These are phyloP conservation scores for Wickerhamiella sergipiensis DNA, from an alignment of 805 yeast species.

Conservation along the genomic window DNA sequence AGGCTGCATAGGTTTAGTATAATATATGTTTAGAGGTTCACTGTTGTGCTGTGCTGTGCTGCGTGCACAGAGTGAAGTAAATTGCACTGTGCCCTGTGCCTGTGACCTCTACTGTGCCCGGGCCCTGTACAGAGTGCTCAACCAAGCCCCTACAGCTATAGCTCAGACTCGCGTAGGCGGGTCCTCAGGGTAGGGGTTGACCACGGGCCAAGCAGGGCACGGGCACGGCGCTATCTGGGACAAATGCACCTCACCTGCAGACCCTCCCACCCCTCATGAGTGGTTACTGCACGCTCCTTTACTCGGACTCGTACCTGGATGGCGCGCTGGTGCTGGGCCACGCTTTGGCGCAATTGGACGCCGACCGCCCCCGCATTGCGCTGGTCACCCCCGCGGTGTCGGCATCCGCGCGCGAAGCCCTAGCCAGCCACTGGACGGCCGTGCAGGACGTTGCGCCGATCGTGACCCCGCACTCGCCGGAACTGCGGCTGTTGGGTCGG, in stretches of 20 bases:
- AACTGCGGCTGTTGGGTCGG: slow-evolving; percentile 28
- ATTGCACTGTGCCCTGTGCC: too few relatives aligned
- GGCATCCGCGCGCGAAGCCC: slow-evolving; percentile 7
- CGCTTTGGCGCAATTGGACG: slow-evolving; percentile 19
- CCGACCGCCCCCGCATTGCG: slow-evolving; percentile 15
- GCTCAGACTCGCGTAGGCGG: too few relatives aligned
- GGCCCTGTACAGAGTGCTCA: too few relatives aligned
- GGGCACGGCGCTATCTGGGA: neutral
- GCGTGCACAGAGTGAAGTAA: too few relatives aligned
- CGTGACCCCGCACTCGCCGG: slow-evolving; percentile 14
- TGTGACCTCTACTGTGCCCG: too few relatives aligned
- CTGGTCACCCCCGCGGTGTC: slow-evolving; percentile 20
- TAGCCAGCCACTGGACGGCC: slow-evolving; percentile 17
- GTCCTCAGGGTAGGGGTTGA: too few relatives aligned
- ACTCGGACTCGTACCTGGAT: slow-evolving; percentile 29
- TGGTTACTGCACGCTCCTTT: slow-evolving; percentile 34
- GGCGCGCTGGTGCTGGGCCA: slow-evolving; percentile 41
- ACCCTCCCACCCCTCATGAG: neutral
- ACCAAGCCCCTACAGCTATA: too few relatives aligned
- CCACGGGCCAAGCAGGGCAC: neutral
- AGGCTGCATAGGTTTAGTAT: too few relatives aligned
- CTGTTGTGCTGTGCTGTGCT: neutral
- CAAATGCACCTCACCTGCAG: neutral
- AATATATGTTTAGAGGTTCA: too few relatives aligned
- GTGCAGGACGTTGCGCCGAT: slow-evolving; percentile 22